A percentile compares a stretch with the other conserved stretches of the same genome.
Evolutionary conservation across 2,329 filamentous ascomycete species (phyloP).

Genomic region (Neocucurbitaria cava): DNA sequence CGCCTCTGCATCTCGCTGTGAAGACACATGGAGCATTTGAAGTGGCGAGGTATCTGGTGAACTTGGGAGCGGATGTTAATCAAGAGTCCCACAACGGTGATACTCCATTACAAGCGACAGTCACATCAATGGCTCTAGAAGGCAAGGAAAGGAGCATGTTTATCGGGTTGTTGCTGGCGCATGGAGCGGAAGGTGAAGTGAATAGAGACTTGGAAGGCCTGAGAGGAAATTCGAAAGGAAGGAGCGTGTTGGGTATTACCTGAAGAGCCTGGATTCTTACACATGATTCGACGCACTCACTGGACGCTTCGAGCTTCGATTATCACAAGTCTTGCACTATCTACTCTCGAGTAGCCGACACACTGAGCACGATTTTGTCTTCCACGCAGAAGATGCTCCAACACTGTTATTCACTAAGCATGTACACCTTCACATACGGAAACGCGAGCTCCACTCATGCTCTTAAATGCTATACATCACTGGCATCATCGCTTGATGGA

Average conservation of each 20-base stretch:
- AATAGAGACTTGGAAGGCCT: constrained; percentile 17
- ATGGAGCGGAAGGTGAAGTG: constrained; percentile 37
- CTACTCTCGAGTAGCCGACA: no score
- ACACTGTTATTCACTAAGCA: no score
- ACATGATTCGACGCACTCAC: neutral
- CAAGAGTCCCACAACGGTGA: constrained; percentile 25
- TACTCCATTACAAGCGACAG: constrained; percentile 32
- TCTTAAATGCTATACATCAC: no score
- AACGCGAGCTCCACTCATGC: no score
- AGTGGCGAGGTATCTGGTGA: constrained; percentile 37
- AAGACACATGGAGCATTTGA: constrained; percentile 33
- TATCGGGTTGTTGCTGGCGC: constrained; percentile 35
- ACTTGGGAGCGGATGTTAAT: constrained; percentile 43
- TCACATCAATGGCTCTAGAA: constrained; percentile 28
- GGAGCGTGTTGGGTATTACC: constrained; percentile 27
- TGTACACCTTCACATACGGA: no score
- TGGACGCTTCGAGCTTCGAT: neutral
- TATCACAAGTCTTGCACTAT: neutral
- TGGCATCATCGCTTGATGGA: no score
- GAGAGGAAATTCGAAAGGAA: constrained; percentile 30
- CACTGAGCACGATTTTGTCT: no score
- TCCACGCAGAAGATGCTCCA: no score
- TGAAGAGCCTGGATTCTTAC: neutral
- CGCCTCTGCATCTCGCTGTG: constrained; percentile 40
- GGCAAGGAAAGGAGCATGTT: constrained; percentile 36